Base-by-base conservation (phyloP, 2,329 filamentous ascomycete genomes). In the Cercospora janseana region DNA sequence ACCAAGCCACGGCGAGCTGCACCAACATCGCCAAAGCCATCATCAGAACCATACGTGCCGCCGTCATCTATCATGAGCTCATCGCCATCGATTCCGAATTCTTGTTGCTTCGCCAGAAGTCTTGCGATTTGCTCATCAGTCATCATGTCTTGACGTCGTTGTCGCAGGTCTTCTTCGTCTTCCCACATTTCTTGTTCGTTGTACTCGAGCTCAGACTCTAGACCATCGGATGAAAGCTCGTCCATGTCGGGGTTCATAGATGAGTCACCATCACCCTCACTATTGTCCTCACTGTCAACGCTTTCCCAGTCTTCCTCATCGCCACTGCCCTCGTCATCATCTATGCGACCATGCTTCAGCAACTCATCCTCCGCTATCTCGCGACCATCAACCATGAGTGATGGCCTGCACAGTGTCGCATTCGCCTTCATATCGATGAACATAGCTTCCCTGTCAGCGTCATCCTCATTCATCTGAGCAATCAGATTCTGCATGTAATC, bases 401-500 rank as follows among this genome's bases (percentile, higher is more conserved):
- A 63, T 31, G 61, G 62, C 4, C 63, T 54, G 35, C 51, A 35
- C 35, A 58, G 10, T n/a, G 51, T 49, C 20, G 54, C 29, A 46
- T 50, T 41, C 2, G 48, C 32, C 18, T 48, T 49, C 13, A 55
- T 34, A 9, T 34, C 29, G 4, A 48, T 52, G n/a, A 55, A 12
- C 20, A 53, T 21, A 3, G 31, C 28, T 7, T 55, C 50, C 4
- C 49, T 51, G 13, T 59, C 43, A 20, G 34, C 34, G 13, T 49
- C 56, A 18, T 60, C 60, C 40, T 55, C 60, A 4, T 66, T 59
- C 18, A 63, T 43, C 47, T 64, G 59, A 13, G 61, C 74, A 13
- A 69, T 69, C 61, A 87, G 75, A 54, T 89, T 88, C 34, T 79
- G 77, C 61, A 88, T 83, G 60, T 90, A 90, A 61, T 91, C 87